phyloP scores from a whole-genome alignment of 164 flowering plant genomes.

The Chimonanthus praecox region DNA sequence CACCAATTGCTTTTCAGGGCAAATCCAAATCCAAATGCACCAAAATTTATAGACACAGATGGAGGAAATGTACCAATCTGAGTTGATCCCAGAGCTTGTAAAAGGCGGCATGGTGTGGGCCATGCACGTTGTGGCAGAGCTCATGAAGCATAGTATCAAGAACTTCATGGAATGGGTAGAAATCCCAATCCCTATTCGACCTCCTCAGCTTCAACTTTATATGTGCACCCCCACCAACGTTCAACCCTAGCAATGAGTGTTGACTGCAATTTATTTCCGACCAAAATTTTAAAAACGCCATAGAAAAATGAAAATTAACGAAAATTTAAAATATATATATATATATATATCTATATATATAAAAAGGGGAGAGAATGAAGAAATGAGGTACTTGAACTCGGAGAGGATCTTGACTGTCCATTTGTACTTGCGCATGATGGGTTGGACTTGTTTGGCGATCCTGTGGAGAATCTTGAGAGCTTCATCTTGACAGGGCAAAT shows the following conservation, averaged over 20 bases:
- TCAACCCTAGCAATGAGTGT: conserved; percentile 66
- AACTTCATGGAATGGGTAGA: conserved; percentile 66
- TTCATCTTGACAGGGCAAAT: conserved; percentile 60
- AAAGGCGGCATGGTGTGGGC: conserved; percentile 88
- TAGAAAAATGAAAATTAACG: background rate
- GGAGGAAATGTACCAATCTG: conserved; percentile 49
- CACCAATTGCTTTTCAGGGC: background rate
- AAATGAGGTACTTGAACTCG: conserved; percentile 60
- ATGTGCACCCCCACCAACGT: conserved; percentile 72
- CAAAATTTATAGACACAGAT: background rate
- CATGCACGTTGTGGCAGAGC: conserved; percentile 84
- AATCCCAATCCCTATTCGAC: conserved; percentile 65
- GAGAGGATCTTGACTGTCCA: conserved; percentile 94
- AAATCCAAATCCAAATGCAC: background rate
- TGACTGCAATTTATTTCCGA: conserved; percentile 40
- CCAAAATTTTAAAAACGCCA: background rate
- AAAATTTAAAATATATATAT: background rate
- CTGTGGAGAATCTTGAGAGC: conserved; percentile 60
- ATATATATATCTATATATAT: no score
- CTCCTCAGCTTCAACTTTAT: conserved; percentile 78
- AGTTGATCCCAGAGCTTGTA: conserved; percentile 96
- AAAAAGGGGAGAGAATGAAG: background rate
- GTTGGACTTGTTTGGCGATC: conserved; percentile 90
- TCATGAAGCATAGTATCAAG: conserved; percentile 98
- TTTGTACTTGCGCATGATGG: conserved; percentile 77